Percentiles rank a stretch among this genome's conserved stretches.
Evolutionary conservation across 1,139 yeast species (phyloP).

Genomic region (Saccharomyces hybrid): DNA sequence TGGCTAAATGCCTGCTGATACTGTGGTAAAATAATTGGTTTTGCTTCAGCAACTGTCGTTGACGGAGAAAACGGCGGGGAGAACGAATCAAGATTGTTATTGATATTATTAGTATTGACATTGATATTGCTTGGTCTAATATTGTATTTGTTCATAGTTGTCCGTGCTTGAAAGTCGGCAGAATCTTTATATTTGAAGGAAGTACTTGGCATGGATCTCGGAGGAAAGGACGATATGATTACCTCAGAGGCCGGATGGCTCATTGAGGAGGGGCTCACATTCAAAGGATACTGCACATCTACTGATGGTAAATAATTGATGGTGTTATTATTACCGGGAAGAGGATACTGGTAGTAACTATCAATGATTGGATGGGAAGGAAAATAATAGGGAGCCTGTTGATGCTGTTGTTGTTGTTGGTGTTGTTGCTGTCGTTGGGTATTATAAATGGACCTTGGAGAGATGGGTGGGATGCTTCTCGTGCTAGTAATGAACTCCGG

Average conservation of each 20-base stretch:
- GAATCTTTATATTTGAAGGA: background rate
- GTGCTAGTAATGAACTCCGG: background rate
- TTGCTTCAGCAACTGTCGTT: background rate
- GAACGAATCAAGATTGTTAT: background rate
- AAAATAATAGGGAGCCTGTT: background rate
- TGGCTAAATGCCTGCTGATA: background rate
- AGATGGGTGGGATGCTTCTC: background rate
- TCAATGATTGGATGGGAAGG: background rate
- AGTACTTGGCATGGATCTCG: background rate
- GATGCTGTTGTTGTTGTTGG: background rate
- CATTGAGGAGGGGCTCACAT: background rate
- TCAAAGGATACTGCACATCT: background rate
- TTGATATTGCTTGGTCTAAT: background rate
- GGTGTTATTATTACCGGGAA: background rate
- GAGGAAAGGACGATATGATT: background rate
- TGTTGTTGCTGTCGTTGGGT: background rate
- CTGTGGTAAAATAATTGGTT: background rate
- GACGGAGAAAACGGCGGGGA: background rate
- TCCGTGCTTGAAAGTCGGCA: background rate
- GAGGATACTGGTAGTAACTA: background rate
- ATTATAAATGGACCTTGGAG: background rate
- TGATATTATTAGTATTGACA: background rate
- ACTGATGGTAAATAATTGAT: background rate
- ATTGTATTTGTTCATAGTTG: background rate
- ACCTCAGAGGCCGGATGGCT: background rate